Evolutionary conservation across 2,329 filamentous ascomycete genomes (phyloP).

Genomic region (Dactylellina drechsleri): DNA sequence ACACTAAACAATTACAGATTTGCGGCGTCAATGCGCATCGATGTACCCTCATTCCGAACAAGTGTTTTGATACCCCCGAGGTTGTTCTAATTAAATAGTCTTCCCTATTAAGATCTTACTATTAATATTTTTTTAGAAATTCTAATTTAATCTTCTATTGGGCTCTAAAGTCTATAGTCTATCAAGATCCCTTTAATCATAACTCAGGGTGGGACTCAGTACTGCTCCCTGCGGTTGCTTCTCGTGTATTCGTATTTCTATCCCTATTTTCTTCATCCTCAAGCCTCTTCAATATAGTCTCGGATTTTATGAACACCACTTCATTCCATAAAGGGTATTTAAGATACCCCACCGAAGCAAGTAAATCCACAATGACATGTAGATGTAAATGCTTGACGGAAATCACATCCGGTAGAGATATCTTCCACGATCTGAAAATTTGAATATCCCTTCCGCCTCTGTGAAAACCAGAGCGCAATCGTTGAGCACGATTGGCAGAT

Average conservation of each 20-base stretch:
- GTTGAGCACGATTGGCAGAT: slow-evolving; percentile 4
- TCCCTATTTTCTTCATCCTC: slow-evolving; percentile 33
- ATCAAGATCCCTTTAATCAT: slow-evolving; percentile 2
- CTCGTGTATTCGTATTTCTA: background rate
- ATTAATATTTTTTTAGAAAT: background rate
- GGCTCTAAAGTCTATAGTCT: background rate
- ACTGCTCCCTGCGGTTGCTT: background rate
- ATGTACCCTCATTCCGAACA: too few relatives aligned
- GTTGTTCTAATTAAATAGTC: too few relatives aligned
- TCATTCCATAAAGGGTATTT: slow-evolving; percentile 47
- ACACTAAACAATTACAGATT: too few relatives aligned
- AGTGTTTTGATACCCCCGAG: too few relatives aligned
- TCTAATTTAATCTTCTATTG: background rate
- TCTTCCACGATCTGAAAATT: slow-evolving; percentile 11
- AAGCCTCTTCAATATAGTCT: slow-evolving; percentile 23
- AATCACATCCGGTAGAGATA: slow-evolving; percentile 37
- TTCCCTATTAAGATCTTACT: background rate
- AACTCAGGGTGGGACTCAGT: slow-evolving; percentile 11
- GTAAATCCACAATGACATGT: slow-evolving; percentile 44
- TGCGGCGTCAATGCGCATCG: too few relatives aligned
- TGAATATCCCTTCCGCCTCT: slow-evolving; percentile 30
- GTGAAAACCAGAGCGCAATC: slow-evolving; percentile 40
- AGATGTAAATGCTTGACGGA: slow-evolving; percentile 47
- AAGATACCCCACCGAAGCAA: slow-evolving; percentile 7
- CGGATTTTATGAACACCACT: slow-evolving; percentile 27